Evolutionary conservation across 1,284 basidiomycete species (phyloP), one percentile per base, ranked within the genome.

Genomic region (Cryptococcus maquisensis): DNA sequence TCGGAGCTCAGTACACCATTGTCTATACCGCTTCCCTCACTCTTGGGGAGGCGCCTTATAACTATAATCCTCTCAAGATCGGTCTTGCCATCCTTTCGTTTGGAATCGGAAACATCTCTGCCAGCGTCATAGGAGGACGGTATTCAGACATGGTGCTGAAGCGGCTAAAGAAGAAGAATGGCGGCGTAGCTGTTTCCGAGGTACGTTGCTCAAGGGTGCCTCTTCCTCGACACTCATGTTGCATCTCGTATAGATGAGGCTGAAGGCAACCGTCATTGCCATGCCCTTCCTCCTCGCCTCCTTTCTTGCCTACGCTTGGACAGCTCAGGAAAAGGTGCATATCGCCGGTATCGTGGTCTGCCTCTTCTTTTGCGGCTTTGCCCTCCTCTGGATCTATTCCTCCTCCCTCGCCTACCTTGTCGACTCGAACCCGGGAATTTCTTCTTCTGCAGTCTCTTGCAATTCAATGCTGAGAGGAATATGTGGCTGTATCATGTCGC

Each of bases 291-390:
- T 77, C 23, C 60, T 77, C 28, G 61, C 80, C 0, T 80, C 80
- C 9, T 80, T 85, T 51, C 66, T 88, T 35, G 84, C 81, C 0
- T 90, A 88, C 66, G 90, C 82, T 2, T 94, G 90, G 90, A 80
- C 85, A 4, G 83, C 81, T 42, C 73, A 88, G 55, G 71, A 83
- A 52, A 83, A 84, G 49, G 66, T 65, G 8, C 79, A 86, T 66
- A 78, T 90, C 39, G 81, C 69, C 73, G 82, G 81, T 1, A 79
- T 83, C 2, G 79, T 83, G 28, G 75, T 83, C 23, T 81, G 80
- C 16, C 75, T 86, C 5, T 80, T 81, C 59, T 69, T 84, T 32
- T 81, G 81, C 3, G 88, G 88, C 15, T 86, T 90, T 68, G 81
- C 84, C 57, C 79, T 83, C 4, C 84, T 88, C 63, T 64, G 72